Conservation (phyloP, 1,284 basidiomycete genomes). For the Pseudozyma sp. region DNA sequence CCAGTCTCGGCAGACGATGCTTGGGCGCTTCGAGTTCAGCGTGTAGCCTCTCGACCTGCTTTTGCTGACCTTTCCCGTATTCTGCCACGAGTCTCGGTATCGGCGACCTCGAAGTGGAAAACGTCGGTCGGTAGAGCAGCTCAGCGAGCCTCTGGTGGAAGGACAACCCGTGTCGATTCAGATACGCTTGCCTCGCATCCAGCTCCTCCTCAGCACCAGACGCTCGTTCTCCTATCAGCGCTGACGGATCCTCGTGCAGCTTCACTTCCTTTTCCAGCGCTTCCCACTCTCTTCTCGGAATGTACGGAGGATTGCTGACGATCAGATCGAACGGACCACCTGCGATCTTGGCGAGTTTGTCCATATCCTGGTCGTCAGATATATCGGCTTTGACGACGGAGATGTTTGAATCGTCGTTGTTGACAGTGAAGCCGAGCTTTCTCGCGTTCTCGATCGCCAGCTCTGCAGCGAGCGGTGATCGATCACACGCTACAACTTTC, state of each 20-base stretch:
- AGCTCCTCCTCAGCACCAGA: neutral
- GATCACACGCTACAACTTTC: slow-evolving; percentile 39
- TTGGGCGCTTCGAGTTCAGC: slow-evolving; percentile 7
- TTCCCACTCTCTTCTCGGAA: slow-evolving; percentile 36
- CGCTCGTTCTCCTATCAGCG: slow-evolving; percentile 39
- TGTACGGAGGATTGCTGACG: slow-evolving; percentile 46
- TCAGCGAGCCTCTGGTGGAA: slow-evolving; percentile 32
- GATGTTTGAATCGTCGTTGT: slow-evolving; percentile 3
- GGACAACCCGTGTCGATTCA: slow-evolving; percentile 22
- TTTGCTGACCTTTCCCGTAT: slow-evolving; percentile 42
- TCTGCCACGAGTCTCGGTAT: slow-evolving; percentile 36
- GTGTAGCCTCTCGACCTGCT: slow-evolving; percentile 20
- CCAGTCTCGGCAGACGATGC: slow-evolving; percentile 14
- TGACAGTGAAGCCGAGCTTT: slow-evolving; percentile 14
- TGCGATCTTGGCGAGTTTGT: slow-evolving; percentile 5
- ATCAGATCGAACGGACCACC: slow-evolving; percentile 37
- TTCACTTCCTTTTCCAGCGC: slow-evolving; percentile 18
- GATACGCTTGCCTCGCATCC: slow-evolving; percentile 5
- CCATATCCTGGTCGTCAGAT: slow-evolving; percentile 25
- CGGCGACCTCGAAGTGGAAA: neutral
- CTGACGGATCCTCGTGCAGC: slow-evolving; percentile 35
- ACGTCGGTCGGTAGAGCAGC: slow-evolving; percentile 20
- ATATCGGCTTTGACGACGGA: slow-evolving; percentile 32
- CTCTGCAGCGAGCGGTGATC: slow-evolving; percentile 19
- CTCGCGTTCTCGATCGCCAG: slow-evolving; percentile 37